Evolutionary conservation across 331 rosid species (phyloP).

Genomic region (Dryas integrifolia): DNA sequence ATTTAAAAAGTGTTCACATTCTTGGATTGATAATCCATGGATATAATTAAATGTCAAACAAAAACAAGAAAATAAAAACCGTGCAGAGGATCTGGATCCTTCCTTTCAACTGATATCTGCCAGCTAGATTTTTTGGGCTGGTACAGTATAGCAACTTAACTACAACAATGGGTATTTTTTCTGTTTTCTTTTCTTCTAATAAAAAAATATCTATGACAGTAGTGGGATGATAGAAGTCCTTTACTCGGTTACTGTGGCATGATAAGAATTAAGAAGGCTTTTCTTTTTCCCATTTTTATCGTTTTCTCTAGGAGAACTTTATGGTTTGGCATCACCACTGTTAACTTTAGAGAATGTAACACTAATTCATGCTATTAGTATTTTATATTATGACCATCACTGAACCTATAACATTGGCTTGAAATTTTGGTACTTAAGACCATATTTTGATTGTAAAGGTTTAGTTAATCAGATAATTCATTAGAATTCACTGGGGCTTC

Average conservation of each 20-base stretch:
- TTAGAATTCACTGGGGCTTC: too few species aligned
- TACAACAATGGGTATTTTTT: background rate
- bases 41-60: too few species aligned
- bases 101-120: too few species aligned
- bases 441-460: background rate
- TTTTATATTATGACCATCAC: background rate
- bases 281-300: background rate
- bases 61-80: too few species aligned
- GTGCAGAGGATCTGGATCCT: too few species aligned
- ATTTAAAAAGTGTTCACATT: too few species aligned
- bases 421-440: background rate
- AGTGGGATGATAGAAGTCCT: background rate
- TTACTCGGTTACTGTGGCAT: background rate
- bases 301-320: background rate
- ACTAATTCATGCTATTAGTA: background rate
- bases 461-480: too few species aligned
- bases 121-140: too few species aligned
- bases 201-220: background rate
- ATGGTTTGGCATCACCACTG: background rate
- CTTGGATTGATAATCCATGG: too few species aligned
- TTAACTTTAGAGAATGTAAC: background rate
- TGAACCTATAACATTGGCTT: background rate
- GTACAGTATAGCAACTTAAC: too few species aligned
- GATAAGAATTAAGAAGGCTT: background rate
- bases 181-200: background rate